Conservation (phyloP, 2,329 filamentous ascomycete genomes). For the Alternaria gaisen region DNA sequence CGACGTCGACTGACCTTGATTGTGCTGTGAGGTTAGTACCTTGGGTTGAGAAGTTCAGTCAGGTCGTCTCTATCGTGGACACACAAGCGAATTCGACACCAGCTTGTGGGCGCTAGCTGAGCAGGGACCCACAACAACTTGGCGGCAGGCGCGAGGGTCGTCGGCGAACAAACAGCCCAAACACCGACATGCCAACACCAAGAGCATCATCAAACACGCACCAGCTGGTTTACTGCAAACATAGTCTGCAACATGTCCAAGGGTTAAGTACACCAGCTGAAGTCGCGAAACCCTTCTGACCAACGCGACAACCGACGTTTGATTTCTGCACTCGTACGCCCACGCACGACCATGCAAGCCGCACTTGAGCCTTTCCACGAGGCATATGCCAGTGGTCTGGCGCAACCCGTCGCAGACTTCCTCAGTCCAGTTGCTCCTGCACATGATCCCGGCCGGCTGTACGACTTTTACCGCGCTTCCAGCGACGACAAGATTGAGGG, state of each 20-base stretch:
- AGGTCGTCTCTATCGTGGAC: slow-evolving; percentile 27
- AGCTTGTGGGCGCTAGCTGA: slow-evolving; percentile 37
- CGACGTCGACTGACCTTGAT: slow-evolving; percentile 59
- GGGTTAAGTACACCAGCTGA: slow-evolving; percentile 5
- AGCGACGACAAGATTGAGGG: slow-evolving; percentile 71
- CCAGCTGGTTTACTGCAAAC: not conserved
- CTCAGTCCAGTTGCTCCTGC: slow-evolving; percentile 74
- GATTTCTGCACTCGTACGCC: slow-evolving; percentile 1
- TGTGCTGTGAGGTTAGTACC: slow-evolving; percentile 59
- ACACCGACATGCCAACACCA: slow-evolving; percentile 27
- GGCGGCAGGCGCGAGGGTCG: slow-evolving; percentile 17
- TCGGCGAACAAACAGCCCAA: slow-evolving; percentile 36
- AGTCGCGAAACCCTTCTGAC: slow-evolving; percentile 15
- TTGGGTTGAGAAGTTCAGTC: slow-evolving; percentile 45
- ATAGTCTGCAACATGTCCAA: slow-evolving; percentile 4
- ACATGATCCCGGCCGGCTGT: slow-evolving; percentile 70
- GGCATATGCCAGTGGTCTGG: slow-evolving; percentile 71
- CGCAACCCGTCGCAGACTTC: slow-evolving; percentile 76
- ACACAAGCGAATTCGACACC: slow-evolving; percentile 23
- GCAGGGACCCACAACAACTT: slow-evolving; percentile 21
- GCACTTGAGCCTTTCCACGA: slow-evolving; percentile 77
- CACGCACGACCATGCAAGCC: slow-evolving; percentile 67
- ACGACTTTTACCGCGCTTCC: slow-evolving; percentile 74
- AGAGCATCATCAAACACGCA: not conserved
- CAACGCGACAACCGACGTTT: slow-evolving; percentile 8